Conservation (phyloP, 139 green algal species). For the Astrephomene gubernaculifera region DNA sequence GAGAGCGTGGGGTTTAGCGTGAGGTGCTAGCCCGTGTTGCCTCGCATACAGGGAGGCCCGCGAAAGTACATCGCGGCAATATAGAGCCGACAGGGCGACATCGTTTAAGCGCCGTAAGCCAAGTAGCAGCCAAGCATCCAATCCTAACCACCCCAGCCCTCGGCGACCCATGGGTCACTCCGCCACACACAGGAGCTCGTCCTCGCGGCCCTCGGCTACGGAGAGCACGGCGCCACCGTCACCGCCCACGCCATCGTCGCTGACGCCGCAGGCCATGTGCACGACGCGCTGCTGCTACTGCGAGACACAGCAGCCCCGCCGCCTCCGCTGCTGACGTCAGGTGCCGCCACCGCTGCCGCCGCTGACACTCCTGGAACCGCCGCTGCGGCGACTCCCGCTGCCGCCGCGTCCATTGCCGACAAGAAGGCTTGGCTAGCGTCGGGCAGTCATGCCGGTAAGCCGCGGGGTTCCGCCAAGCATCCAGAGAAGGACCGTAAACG, state of each 20-base stretch:
- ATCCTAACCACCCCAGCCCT: no score
- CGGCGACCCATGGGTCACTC: no score
- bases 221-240: slow-evolving; percentile 6
- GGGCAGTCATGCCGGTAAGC: background rate
- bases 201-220: slow-evolving; percentile 2
- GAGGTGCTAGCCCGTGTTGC: no score
- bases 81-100: no score
- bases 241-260: slow-evolving; percentile 20
- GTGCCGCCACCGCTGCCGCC: background rate
- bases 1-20: no score
- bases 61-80: no score
- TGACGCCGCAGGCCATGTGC: background rate
- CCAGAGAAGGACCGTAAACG: background rate
- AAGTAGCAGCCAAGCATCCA: no score
- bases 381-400: background rate
- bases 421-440: no score
- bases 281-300: slow-evolving; percentile 21
- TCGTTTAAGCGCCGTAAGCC: no score
- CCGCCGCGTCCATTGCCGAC: background rate
- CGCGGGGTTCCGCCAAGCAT: no score
- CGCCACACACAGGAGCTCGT: slow-evolving; percentile 16
- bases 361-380: slow-evolving; percentile 12
- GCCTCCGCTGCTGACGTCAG: background rate
- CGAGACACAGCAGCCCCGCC: slow-evolving; percentile 2
- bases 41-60: no score